phyloP scores from a whole-genome alignment of 1,284 basidiomycete species.

The Mycosarcoma mackinlayi region DNA sequence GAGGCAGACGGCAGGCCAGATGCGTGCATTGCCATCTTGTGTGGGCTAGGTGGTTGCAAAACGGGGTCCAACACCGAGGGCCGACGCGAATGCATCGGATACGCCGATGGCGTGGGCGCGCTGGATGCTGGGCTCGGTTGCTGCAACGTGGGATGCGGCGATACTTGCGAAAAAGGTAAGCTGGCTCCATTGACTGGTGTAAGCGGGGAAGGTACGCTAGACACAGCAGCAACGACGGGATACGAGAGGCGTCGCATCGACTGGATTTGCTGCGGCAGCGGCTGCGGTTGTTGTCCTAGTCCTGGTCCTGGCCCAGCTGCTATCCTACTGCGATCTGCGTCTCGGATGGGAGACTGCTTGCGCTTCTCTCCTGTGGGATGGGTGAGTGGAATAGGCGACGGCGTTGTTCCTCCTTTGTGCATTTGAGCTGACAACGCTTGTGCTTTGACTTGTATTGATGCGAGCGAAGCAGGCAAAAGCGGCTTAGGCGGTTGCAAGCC shows the following conservation, averaged over 20 bases:
- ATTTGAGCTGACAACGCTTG: not conserved
- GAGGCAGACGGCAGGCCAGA: conserved; percentile 2
- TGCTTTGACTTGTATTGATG: not conserved
- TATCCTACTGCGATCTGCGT: not conserved
- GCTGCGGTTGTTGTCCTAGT: not conserved
- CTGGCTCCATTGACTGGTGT: not conserved
- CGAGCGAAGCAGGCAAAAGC: not conserved
- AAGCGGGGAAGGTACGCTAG: not conserved
- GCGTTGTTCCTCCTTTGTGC: conserved; percentile 4
- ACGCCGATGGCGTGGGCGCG: conserved; percentile 10
- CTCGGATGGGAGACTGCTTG: conserved; percentile 8
- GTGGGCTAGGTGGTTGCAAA: not conserved
- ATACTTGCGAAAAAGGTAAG: conserved; percentile 12
- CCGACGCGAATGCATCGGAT: conserved; percentile 3
- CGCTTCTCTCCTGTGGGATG: conserved; percentile 9
- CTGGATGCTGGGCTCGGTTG: conserved; percentile 16
- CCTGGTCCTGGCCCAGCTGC: not conserved
- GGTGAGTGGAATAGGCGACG: not conserved
- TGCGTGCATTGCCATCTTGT: not conserved
- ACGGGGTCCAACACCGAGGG: conserved; percentile 7
- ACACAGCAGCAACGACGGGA: not conserved
- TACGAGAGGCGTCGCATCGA: conserved; percentile 8
- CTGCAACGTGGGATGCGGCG: conserved; percentile 12
- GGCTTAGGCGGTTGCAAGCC: conserved; percentile 32
- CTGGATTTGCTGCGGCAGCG: not conserved